A percentile compares a stretch with the other conserved stretches of the same genome.
phyloP scores from a whole-genome alignment of 2,329 filamentous ascomycete species.

The Xylariomycetidae sp. region DNA sequence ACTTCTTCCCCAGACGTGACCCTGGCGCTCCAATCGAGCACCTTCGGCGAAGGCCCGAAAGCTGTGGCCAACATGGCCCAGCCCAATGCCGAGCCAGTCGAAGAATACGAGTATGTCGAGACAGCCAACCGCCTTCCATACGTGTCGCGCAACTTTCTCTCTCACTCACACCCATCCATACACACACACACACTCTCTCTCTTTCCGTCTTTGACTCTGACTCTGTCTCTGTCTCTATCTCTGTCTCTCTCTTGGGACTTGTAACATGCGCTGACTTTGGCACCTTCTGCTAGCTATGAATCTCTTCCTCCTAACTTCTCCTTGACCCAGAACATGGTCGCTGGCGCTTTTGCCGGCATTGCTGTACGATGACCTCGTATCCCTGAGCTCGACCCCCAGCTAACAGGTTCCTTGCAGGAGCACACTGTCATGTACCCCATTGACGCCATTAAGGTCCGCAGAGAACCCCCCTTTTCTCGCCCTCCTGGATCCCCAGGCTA shows the following conservation, averaged over 20 bases:
- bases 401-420: slow-evolving; percentile 54
- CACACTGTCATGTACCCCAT: slow-evolving; percentile 99
- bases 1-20: slow-evolving; percentile 37
- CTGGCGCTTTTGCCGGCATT: slow-evolving; percentile 94
- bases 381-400: too few species aligned
- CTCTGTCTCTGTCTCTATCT: slow-evolving; percentile 1
- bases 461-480: slow-evolving; percentile 12
- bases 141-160: too few species aligned
- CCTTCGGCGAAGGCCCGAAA: slow-evolving; percentile 59
- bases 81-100: slow-evolving; percentile 58
- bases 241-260: too few species aligned
- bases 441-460: slow-evolving; percentile 85
- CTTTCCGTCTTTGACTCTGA: neutral
- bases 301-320: slow-evolving; percentile 91
- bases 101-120: slow-evolving; percentile 64
- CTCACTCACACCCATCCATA: too few species aligned
- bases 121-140: too few species aligned
- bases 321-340: slow-evolving; percentile 88
- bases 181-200: too few species aligned
- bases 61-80: slow-evolving; percentile 68
- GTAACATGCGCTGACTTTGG: too few species aligned
- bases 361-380: slow-evolving; percentile 59
- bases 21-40: slow-evolving; percentile 59
- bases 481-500: slow-evolving; percentile 5
- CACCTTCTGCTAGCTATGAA: slow-evolving; percentile 91